Evolutionary conservation across 305 asterid genomes (phyloP).

Genomic region (Fraxinus angustifolia): DNA sequence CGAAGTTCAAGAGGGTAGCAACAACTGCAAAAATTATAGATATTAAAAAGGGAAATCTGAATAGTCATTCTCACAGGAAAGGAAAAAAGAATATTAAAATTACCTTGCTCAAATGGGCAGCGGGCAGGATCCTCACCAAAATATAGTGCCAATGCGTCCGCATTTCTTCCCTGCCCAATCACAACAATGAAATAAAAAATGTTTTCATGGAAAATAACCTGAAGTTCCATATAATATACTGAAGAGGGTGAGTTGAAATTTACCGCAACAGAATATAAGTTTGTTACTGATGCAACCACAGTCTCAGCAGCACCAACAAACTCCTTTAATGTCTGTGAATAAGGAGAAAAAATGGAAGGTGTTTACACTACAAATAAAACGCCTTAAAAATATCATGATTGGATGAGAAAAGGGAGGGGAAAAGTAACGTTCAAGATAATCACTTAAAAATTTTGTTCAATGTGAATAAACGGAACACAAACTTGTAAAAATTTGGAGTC

Average conservation of each 20-base stretch:
- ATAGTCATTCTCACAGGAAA: slow-evolving; percentile 18
- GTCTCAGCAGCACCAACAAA: slow-evolving; percentile 70
- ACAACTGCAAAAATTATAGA: slow-evolving; percentile 62
- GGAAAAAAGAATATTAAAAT: not conserved
- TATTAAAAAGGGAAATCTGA: slow-evolving; percentile 31
- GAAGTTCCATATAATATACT: not conserved
- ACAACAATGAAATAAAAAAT: not conserved
- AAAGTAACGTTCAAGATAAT: not conserved
- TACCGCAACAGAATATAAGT: slow-evolving; percentile 74
- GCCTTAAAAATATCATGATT: not conserved
- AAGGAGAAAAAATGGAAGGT: not conserved
- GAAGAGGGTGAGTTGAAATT: slow-evolving; percentile 22
- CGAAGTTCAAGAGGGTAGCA: slow-evolving; percentile 86
- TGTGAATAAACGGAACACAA: not conserved
- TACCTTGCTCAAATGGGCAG: slow-evolving; percentile 96
- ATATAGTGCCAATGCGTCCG: slow-evolving; percentile 78
- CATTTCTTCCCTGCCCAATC: slow-evolving; percentile 71
- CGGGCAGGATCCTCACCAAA: slow-evolving; percentile 91
- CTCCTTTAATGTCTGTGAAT: slow-evolving; percentile 62
- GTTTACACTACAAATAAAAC: not conserved
- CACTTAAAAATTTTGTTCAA: not conserved
- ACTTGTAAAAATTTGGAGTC: not conserved
- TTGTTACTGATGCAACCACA: slow-evolving; percentile 61
- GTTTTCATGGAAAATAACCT: slow-evolving; percentile 10
- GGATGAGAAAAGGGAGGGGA: not conserved